Conservation (phyloP, 768 basidiomycete species). For the Lactarius trivialis region DNA sequence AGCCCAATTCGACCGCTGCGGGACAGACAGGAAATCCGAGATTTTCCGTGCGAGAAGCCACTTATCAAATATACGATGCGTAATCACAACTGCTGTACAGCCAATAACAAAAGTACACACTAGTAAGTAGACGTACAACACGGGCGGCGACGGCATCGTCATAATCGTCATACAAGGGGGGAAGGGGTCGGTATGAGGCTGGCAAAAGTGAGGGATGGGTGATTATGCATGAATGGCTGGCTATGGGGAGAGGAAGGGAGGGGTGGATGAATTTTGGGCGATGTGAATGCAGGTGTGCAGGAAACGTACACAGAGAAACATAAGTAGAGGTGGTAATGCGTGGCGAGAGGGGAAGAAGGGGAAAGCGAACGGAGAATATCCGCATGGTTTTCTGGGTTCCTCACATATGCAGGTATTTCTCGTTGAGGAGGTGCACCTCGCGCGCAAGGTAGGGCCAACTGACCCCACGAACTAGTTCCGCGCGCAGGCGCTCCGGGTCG, state of each 20-base stretch:
- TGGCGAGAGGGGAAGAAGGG: background rate
- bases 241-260: background rate
- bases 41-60: background rate
- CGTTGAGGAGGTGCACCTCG: slow-evolving; percentile 80
- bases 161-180: slow-evolving; percentile 1
- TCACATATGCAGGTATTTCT: slow-evolving; percentile 56
- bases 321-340: background rate
- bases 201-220: background rate
- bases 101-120: slow-evolving; percentile 12
- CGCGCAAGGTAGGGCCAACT: slow-evolving; percentile 82
- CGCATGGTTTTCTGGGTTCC: background rate
- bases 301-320: slow-evolving; percentile 5
- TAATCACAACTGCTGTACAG: slow-evolving; percentile 13
- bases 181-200: background rate
- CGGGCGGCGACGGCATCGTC: background rate
- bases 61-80: background rate
- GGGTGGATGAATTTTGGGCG: slow-evolving; percentile 1
- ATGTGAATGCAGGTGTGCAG: slow-evolving; percentile 1
- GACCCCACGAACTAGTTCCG: slow-evolving; percentile 60
- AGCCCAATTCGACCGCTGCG: background rate
- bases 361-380: background rate
- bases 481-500: slow-evolving; percentile 43
- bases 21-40: background rate
- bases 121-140: slow-evolving; percentile 15
- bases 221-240: slow-evolving; percentile 2